These are phyloP conservation scores for Irpex sp. DNA, from an alignment of 1,284 basidiomycete genomes.

Conservation along the genomic window DNA sequence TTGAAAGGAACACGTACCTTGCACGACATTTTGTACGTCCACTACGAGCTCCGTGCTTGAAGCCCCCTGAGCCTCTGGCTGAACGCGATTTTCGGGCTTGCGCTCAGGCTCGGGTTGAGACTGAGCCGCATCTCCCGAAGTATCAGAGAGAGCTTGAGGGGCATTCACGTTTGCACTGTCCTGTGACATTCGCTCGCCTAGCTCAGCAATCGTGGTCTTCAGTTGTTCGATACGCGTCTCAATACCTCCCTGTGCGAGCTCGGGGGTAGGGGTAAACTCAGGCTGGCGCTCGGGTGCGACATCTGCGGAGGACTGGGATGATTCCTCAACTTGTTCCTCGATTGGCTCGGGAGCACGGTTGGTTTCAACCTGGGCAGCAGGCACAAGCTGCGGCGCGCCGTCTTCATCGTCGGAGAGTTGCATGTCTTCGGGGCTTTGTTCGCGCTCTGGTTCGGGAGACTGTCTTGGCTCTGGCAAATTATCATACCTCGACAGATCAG, in stretches of 20 bases:
- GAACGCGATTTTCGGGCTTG: not conserved
- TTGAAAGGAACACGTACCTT: constrained; percentile 7
- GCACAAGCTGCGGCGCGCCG: not conserved
- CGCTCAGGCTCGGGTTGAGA: not conserved
- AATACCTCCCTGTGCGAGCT: not conserved
- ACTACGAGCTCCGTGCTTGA: not conserved
- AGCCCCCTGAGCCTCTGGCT: not conserved
- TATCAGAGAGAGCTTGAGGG: not conserved
- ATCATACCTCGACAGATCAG: too few relatives aligned
- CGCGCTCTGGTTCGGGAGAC: not conserved
- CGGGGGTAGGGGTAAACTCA: not conserved
- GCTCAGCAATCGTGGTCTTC: constrained; percentile 7
- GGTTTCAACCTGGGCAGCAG: too few relatives aligned
- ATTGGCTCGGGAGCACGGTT: too few relatives aligned
- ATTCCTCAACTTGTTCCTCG: too few relatives aligned
- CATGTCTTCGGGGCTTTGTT: too few relatives aligned
- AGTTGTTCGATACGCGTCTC: constrained; percentile 5
- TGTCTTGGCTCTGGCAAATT: too few relatives aligned
- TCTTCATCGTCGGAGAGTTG: not conserved
- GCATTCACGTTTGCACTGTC: constrained; percentile 20
- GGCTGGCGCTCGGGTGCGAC: not conserved
- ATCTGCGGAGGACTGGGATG: not conserved
- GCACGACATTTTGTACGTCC: constrained; percentile 6
- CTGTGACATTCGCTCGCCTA: constrained; percentile 41
- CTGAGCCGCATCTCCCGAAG: not conserved